These are phyloP conservation scores for Yarrowia sp. DNA, from an alignment of 805 yeast species.

Conservation along the genomic window DNA sequence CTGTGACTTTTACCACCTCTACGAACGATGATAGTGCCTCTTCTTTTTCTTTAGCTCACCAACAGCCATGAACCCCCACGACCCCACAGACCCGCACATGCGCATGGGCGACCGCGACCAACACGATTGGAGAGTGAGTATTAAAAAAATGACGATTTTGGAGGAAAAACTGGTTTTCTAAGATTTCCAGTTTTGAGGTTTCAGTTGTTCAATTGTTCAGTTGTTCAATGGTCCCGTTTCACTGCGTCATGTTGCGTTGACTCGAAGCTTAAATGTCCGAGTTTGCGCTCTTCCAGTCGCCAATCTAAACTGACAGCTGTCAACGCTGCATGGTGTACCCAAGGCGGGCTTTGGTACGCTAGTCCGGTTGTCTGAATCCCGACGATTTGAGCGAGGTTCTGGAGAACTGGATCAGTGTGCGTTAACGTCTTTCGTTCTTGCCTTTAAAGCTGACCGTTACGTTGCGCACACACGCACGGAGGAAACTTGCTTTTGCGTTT, in stretches of 20 bases:
- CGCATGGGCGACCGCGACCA: slow-evolving; percentile 10
- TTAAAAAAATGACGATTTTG: background rate
- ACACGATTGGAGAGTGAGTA: slow-evolving; percentile 29
- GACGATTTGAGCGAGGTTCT: no score
- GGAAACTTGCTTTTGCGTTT: no score
- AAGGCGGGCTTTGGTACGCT: no score
- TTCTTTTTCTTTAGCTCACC: slow-evolving; percentile 10
- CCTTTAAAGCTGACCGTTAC: no score
- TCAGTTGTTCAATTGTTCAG: no score
- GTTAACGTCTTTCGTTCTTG: no score
- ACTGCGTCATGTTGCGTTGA: slow-evolving; percentile 11
- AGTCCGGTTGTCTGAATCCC: no score
- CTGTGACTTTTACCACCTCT: slow-evolving; percentile 15
- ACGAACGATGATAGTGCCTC: slow-evolving; percentile 7
- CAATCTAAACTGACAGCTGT: slow-evolving; percentile 6
- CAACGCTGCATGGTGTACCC: background rate
- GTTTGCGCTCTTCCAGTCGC: background rate
- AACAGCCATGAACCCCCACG: slow-evolving; percentile 22
- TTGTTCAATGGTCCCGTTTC: no score
- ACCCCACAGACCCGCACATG: background rate
- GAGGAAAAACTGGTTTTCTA: no score
- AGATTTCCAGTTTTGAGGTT: no score
- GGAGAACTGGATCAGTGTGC: no score
- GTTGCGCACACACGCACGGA: no score
- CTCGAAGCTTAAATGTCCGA: background rate